Base-by-base conservation (phyloP, 139 green algal species). In the Chlorella sp. region DNA sequence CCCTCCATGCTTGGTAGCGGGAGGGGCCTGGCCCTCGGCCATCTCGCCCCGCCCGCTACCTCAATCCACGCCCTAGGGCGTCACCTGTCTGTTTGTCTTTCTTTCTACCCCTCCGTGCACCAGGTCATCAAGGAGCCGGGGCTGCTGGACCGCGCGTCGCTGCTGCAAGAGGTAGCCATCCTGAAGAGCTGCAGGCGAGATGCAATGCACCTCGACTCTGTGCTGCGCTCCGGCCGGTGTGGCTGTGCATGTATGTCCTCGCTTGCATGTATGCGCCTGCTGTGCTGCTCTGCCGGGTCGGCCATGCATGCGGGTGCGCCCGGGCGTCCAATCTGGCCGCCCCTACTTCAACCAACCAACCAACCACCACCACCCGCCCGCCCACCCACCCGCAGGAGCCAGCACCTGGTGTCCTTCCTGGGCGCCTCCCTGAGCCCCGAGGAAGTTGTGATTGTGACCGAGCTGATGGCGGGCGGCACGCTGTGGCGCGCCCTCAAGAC, bases 381-480 rank as follows among this genome's bases (percentile, higher is more conserved):
- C n/a, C n/a, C n/a, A n/a, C n/a, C n/a, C 40, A 11, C 69, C 69
- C 44, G 28, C 72, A 78, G 72, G 72, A 78, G 72, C 72, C 72
- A 78, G 72, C 44, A 60, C 72, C 44, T 78, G 43, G 72, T 78
- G 30, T 78, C 72, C 30, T 78, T 78, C 72, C 44, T 78, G 72
- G 72, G 72, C 13, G 72, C 34, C 5, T 58, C 30, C 43, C 56
- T 78, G 36, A 78, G 43, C 72, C 43, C 36, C 13, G 30, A 56
- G 43, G 72, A 78, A 17, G 56, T 78, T 41, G 72, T 78, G 43
- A 78, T 78, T 19, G 72, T 78, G 11, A 78, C 72, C 0, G 72
- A 78, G 72, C 72, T 78, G 72, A 48, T 78, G 28, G 43, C 43
- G 44, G 72, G 72, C 11, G 72, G 72, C 43, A 78, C 72, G 9